Conservation (phyloP, 1,284 basidiomycete genomes). For the Cutaneotrichosporon dermatis region DNA sequence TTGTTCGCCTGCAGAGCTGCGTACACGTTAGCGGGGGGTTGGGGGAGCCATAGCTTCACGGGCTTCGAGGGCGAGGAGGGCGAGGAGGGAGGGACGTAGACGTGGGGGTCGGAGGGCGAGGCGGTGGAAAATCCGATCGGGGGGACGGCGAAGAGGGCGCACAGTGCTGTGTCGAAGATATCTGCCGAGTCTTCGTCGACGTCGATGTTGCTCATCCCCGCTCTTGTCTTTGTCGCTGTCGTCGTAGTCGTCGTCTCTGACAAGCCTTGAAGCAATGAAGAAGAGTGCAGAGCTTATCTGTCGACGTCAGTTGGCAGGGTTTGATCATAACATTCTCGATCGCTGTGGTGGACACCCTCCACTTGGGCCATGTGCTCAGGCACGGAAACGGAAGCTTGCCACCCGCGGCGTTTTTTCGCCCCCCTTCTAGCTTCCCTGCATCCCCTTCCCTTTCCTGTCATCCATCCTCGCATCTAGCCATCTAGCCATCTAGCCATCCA, state of each 20-base stretch:
- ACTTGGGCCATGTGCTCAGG: not conserved
- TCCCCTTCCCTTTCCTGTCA: no score
- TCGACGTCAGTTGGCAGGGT: no score
- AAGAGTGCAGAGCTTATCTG: no score
- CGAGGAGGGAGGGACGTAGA: slow-evolving; percentile 23
- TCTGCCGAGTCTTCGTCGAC: slow-evolving; percentile 13
- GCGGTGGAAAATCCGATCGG: slow-evolving; percentile 36
- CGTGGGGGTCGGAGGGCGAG: slow-evolving; percentile 13
- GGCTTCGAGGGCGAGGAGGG: slow-evolving; percentile 13
- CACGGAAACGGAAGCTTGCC: not conserved
- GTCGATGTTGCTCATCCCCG: no score
- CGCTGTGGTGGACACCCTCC: not conserved
- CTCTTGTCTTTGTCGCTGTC: no score
- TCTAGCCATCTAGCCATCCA: no score
- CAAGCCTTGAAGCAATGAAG: no score
- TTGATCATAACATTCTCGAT: no score
- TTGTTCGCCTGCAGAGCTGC: slow-evolving; percentile 44
- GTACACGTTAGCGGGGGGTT: slow-evolving; percentile 36
- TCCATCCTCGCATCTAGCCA: no score
- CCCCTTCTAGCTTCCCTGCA: no score
- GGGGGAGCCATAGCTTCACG: slow-evolving; percentile 33
- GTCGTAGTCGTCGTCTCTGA: no score
- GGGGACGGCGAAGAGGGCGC: slow-evolving; percentile 36
- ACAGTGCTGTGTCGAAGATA: slow-evolving; percentile 39
- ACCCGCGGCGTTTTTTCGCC: no score